Base-by-base conservation (phyloP, 352 stramenopile species). In the Globisporangium emineosum region DNA sequence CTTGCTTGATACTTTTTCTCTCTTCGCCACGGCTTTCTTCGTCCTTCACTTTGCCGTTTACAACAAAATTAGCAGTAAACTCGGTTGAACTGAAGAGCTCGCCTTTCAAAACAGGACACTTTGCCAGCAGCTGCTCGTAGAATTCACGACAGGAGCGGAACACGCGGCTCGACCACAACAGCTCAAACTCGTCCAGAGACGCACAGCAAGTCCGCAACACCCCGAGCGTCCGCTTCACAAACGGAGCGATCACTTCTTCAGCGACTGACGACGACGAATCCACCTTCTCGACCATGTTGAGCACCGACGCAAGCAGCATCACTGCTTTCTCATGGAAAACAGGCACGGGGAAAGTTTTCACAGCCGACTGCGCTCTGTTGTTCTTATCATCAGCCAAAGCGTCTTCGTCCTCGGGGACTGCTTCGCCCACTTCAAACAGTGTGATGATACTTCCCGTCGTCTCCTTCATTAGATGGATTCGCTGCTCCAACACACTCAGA, bases 291-390 rank as follows among this genome's bases (percentile, higher is more conserved):
- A 89, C 19, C 27, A 79, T 62, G 3, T 78, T 60, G 2, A 86
- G 52, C 23, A 82, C 68, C 7, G 77, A 75, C 2, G 64, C 71
- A 32, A 93, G 60, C 8, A 93, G 27, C 81, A 88, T 88, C 25
- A 55, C 66, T 23, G 60, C 72, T 64, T 90, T 91, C 42, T 90
- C 84, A 54, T 91, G 81, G 33, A 93, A 80, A 15, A 86, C 73
- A 6, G 75, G 70, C 35, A 72, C 67, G 1, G 79, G 71, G 55
- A 91, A 93, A n/a, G 68, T 66, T 40, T 75, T 73, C 10, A 89
- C 75, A 17, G 49, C 33, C 32, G 25, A 23, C 29, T 60, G 37
- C 75, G 67, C 63, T 45, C n/a, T 45, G 61, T 45, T 68, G 6
- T 42, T 58, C 53, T 27, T 69, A 21, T 57, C 30, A 9, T 53